A percentile compares a stretch with the other conserved stretches of the same genome.
These are phyloP conservation scores for Coniferiporia weirii DNA, from an alignment of 1,284 basidiomycete genomes.

Conservation along the genomic window DNA sequence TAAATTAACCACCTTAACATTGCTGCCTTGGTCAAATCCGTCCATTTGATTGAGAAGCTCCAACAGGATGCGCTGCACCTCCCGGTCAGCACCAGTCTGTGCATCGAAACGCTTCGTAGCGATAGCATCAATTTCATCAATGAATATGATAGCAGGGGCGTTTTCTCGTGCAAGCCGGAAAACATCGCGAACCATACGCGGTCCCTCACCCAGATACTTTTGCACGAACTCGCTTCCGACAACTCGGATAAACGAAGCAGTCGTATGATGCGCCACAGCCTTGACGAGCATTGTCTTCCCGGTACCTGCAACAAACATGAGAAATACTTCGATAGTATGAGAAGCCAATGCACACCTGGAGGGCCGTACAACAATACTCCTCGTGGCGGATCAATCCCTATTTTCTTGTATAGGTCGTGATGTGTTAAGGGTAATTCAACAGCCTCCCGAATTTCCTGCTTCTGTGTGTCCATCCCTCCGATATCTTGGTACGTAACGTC, in stretches of 20 bases:
- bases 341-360: constrained; percentile 53
- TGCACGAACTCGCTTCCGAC: constrained; percentile 99
- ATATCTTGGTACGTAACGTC: constrained; percentile 89
- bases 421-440: constrained; percentile 98
- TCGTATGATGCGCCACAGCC: constrained; percentile 96
- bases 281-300: constrained; percentile 99
- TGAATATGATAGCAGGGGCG: constrained; percentile 97
- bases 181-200: constrained; percentile 99
- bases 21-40: constrained; percentile 98
- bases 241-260: constrained; percentile 95
- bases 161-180: constrained; percentile 98
- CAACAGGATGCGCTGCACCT: constrained; percentile 98
- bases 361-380: constrained; percentile 93
- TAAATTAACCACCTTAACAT: constrained; percentile 76
- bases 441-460: constrained; percentile 98
- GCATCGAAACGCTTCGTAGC: constrained; percentile 99
- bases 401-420: constrained; percentile 98
- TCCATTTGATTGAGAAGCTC: constrained; percentile 99
- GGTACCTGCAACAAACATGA: constrained; percentile 58
- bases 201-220: constrained; percentile 99
- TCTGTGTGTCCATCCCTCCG: constrained; percentile 97
- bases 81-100: constrained; percentile 97
- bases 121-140: constrained; percentile 99
- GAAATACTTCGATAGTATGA: neutral
- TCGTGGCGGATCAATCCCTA: constrained; percentile 97